These are phyloP conservation scores for Calonectria ilicicola DNA, from an alignment of 2,329 filamentous ascomycete species.

Conservation along the genomic window DNA sequence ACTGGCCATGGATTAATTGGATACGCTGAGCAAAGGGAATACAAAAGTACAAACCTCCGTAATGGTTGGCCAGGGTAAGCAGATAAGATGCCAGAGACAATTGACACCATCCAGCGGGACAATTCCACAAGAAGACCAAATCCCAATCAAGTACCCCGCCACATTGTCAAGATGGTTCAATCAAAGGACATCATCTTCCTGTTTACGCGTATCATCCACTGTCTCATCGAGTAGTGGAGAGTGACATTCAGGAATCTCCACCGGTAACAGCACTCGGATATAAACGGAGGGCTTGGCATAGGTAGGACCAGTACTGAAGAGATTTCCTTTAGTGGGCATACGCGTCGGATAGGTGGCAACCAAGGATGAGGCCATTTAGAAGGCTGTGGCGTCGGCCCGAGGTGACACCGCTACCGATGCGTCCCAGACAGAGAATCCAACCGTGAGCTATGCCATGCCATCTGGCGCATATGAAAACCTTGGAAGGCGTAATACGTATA, in stretches of 20 bases:
- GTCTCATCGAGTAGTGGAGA: constrained; percentile 73
- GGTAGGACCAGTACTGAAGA: constrained; percentile 89
- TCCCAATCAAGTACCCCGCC: constrained; percentile 68
- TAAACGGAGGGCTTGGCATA: constrained; percentile 74
- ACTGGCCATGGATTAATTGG: constrained; percentile 75
- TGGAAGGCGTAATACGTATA: constrained; percentile 63
- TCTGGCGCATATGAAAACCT: constrained; percentile 52
- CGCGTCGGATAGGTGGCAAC: constrained; percentile 87
- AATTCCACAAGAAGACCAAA: constrained; percentile 84
- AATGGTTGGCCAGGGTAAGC: not conserved
- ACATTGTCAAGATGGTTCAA: constrained; percentile 73
- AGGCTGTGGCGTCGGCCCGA: constrained; percentile 71
- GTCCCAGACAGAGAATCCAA: constrained; percentile 82
- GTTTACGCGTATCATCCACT: constrained; percentile 81
- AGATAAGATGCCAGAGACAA: constrained; percentile 50
- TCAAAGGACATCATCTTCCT: constrained; percentile 75
- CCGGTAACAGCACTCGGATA: constrained; percentile 77
- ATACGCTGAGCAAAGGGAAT: constrained; percentile 72
- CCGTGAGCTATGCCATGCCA: constrained; percentile 81
- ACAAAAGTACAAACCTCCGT: constrained; percentile 69
- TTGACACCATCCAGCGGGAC: constrained; percentile 74
- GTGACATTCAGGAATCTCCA: constrained; percentile 69
- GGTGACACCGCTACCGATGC: constrained; percentile 92
- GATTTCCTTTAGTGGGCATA: constrained; percentile 85
- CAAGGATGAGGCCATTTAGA: constrained; percentile 70